Evolutionary conservation across 495 filamentous ascomycete genomes (phyloP).

Genomic region (Hyaloscypha bicolor): DNA sequence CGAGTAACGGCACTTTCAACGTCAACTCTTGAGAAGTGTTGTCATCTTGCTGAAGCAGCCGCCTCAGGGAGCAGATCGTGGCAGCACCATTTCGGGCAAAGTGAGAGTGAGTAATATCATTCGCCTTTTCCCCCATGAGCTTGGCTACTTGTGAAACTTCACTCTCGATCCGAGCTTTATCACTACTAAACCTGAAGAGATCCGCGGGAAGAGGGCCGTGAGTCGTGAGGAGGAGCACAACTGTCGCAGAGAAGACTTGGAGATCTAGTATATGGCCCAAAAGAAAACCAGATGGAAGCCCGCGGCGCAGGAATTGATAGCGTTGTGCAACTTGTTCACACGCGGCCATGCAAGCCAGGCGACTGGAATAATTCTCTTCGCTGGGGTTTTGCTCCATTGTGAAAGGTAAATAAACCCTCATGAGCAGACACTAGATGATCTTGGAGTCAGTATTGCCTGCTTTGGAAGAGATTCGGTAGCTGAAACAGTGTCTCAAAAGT

Average conservation of each 20-base stretch:
- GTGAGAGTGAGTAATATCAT: constrained; percentile 4
- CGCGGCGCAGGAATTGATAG: constrained; percentile 14
- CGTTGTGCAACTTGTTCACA: constrained; percentile 18
- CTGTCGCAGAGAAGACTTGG: constrained; percentile 22
- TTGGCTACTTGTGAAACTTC: constrained; percentile 19
- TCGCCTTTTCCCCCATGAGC: constrained; percentile 19
- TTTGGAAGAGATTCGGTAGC: too few species aligned
- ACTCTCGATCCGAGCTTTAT: constrained; percentile 10
- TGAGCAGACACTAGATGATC: constrained; percentile 6
- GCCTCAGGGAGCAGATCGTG: constrained; percentile 16
- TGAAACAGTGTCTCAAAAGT: too few species aligned
- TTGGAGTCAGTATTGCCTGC: too few species aligned
- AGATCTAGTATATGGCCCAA: constrained; percentile 19
- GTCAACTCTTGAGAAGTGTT: constrained; percentile 10
- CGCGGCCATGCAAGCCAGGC: constrained; percentile 19
- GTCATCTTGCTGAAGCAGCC: constrained; percentile 17
- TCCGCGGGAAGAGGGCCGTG: constrained; percentile 8
- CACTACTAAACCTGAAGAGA: background rate
- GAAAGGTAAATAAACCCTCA: constrained; percentile 20
- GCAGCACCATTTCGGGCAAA: constrained; percentile 6
- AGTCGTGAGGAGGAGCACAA: constrained; percentile 24
- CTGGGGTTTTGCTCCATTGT: constrained; percentile 9
- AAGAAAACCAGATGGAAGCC: constrained; percentile 12
- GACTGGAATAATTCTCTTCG: constrained; percentile 12
- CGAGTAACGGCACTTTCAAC: constrained; percentile 20